Percentiles rank a stretch among this genome's conserved stretches.
These are phyloP conservation scores for Hydrangea macrophylla DNA, from an alignment of 148 eudicot genomes.

Conservation along the genomic window DNA sequence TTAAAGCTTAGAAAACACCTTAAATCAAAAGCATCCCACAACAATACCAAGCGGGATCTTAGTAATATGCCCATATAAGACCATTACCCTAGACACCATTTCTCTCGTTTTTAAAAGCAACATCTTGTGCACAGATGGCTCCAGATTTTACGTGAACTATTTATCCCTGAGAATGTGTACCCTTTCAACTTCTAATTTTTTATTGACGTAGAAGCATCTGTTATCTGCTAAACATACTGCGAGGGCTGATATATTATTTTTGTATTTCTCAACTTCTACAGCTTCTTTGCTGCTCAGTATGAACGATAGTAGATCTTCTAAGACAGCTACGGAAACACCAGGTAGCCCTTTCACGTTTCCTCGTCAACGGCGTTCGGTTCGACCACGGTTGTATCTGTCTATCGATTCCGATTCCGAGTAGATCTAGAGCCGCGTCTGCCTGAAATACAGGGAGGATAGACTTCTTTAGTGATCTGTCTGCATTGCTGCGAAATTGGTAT, in stretches of 20 bases:
- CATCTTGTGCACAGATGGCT: neutral
- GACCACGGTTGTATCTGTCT: constrained; percentile 47
- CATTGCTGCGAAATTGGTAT: constrained; percentile 2
- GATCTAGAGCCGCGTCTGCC: neutral
- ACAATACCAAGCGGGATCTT: too few species aligned
- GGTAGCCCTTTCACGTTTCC: constrained; percentile 66
- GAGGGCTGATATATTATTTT: neutral
- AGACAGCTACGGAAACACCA: constrained; percentile 49
- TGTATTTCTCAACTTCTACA: constrained; percentile 19
- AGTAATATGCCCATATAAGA: neutral
- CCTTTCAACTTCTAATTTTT: neutral
- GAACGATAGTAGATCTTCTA: constrained; percentile 40
- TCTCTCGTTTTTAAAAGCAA: neutral
- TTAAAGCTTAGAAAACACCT: too few species aligned
- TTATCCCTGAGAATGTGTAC: neutral
- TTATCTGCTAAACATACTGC: neutral
- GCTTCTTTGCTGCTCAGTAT: constrained; percentile 24
- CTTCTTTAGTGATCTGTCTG: neutral
- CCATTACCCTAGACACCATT: neutral
- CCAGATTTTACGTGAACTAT: neutral
- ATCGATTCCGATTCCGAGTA: constrained; percentile 60
- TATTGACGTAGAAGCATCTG: neutral
- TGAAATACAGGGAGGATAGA: neutral
- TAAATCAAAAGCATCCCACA: too few species aligned
- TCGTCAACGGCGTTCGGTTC: constrained; percentile 63